Evolutionary conservation across 768 basidiomycete genomes (phyloP), one percentile per base, ranked within the genome.

Genomic region (Xanthoconium purpureum): DNA sequence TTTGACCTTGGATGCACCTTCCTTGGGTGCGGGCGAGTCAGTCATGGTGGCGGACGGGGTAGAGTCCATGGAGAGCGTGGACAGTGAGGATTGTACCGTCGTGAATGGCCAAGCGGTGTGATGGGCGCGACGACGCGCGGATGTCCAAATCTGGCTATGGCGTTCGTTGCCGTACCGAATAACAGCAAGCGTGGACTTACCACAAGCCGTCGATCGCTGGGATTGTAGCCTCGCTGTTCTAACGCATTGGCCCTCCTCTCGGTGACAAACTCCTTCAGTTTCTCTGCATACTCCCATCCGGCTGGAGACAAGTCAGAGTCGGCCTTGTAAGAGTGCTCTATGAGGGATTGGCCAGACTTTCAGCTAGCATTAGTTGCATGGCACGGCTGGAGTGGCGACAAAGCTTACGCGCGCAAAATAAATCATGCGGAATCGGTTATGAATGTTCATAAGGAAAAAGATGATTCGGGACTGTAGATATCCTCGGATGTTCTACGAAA

Each of bases 401-500:
- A 9, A 6, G 7, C 90, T 58, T 67, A 97, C 95, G 39, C 96
- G 78, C 6, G 96, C 96, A 74, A 99, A 98, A 72, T 95, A 98
- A 60, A 99, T 99, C 46, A 88, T 94, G 20, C 96, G 81, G 68
- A 87, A 90, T 59, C 82, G 80, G 66, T 94, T 98, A 74, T 99
- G 96, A 47, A 99, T 98, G 71, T 99, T 99, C 97, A 98, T 98
- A 44, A 99, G 78, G 80, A 97, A 98, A 80, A 98, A 99, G 28
- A 98, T 91, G 56, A 98, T 94, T 57, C 96, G 78, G 3, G 93
- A 93, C 87, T 98, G 91, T 3, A 96, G 77, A 65, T 96, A 96
- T 53, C 94, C 94, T 71, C 88, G 85, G 62, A 95, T 88, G 51
- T 90, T 82, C 91, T 89, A 60, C 33, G 6, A 15, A 7, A 47